Base-by-base conservation (phyloP, 768 basidiomycete species). In the Fistulinella prunicolor region DNA sequence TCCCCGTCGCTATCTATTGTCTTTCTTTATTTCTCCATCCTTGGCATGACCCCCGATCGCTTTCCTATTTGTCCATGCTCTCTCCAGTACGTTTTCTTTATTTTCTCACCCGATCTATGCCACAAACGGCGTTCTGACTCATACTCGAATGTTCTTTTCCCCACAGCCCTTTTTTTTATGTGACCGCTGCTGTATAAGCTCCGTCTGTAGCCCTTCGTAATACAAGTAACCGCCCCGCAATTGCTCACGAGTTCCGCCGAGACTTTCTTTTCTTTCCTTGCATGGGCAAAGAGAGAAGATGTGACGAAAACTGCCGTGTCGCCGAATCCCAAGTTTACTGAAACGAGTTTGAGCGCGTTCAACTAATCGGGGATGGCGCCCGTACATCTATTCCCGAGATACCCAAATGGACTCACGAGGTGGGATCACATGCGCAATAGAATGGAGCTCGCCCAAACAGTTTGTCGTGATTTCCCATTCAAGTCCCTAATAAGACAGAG, bases 11-110 rank as follows among this genome's bases (percentile, higher is more conserved):
- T 53, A 56, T 55, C 52, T 64, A 54, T 58, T 44, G 52, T n/a
- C n/a, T n/a, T n/a, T n/a, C n/a, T n/a, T 53, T 46, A 32, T 10
- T 28, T 28, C n/a, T n/a, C n/a, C n/a, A n/a, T 49, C 38, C 47
- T 46, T 60, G 53, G 48, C 51, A 40, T 48, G 32, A 47, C 56
- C 60, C n/a, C 49, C 53, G 52, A 53, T 68, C 63, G 43, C 16
- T 2, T 51, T 46, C 29, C 16, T 26, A 38, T 42, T 43, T 51
- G 30, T 42, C 39, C 29, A 44, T 49, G n/a, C n/a, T n/a, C n/a
- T n/a, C n/a, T n/a, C 49, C 38, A 14, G 65, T 67, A 29, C 17
- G 59, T 54, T 45, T 22, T 46, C 10, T 44, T 51, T 57, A n/a
- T 53, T 51, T 51, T 60, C 51, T 54, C 53, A 56, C 43, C 44